Conservation (phyloP, 2,329 filamentous ascomycete genomes). For the Hypoxylon sp. region DNA sequence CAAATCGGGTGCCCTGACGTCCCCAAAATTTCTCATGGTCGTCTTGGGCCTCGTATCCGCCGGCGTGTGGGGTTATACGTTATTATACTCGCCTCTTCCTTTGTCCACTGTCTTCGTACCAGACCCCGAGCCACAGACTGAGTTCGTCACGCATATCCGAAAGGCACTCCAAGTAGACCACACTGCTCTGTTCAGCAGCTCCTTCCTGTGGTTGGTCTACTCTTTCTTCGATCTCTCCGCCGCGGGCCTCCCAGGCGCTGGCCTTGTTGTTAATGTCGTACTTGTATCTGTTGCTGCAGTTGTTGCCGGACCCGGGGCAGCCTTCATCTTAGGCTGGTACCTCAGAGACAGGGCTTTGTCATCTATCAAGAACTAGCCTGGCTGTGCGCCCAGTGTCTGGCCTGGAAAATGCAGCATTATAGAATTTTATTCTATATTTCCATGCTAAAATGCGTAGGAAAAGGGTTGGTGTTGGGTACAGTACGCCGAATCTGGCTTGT, state of each 20-base stretch:
- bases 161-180: conserved; percentile 27
- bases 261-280: conserved; percentile 11
- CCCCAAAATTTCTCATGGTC: conserved; percentile 4
- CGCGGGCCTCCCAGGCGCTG: conserved; percentile 11
- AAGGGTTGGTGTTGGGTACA: too few relatives aligned
- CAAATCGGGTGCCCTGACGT: neutral
- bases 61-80: conserved; percentile 24
- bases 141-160: conserved; percentile 16
- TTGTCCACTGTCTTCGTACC: conserved; percentile 28
- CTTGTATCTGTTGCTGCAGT: conserved; percentile 6
- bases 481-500: too few relatives aligned
- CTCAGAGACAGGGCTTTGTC: conserved; percentile 16
- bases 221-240: conserved; percentile 25
- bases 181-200: conserved; percentile 9
- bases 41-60: conserved; percentile 18
- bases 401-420: neutral
- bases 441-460: neutral
- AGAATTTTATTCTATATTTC: too few relatives aligned
- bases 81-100: conserved; percentile 22
- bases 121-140: conserved; percentile 9
- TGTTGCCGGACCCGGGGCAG: conserved; percentile 18
- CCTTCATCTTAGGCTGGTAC: conserved; percentile 25
- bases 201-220: conserved; percentile 30
- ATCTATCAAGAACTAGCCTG: conserved; percentile 1
- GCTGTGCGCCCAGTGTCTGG: neutral